phyloP scores from a whole-genome alignment of 2,329 filamentous ascomycete genomes.

The Phaeophleospora eucalypticola region DNA sequence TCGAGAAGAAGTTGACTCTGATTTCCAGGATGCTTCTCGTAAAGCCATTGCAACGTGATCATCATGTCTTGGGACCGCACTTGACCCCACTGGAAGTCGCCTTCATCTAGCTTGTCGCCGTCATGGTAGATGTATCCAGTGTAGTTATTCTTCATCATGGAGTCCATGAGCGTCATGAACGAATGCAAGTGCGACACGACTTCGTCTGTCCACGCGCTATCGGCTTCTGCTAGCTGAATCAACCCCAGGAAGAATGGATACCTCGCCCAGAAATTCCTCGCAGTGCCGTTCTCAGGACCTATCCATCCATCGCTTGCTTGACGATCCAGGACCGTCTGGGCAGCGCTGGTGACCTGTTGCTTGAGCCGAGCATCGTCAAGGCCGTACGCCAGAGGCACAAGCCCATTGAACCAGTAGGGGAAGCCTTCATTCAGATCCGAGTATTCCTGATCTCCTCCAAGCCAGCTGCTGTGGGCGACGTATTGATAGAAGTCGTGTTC shows the following conservation, averaged over 20 bases:
- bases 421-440: slow-evolving; percentile 51
- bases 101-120: slow-evolving; percentile 36
- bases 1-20: slow-evolving; percentile 37
- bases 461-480: slow-evolving; percentile 50
- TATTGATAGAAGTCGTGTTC: slow-evolving; percentile 54
- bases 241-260: slow-evolving; percentile 51
- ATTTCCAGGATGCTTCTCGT: slow-evolving; percentile 42
- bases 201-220: slow-evolving; percentile 39
- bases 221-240: slow-evolving; percentile 49
- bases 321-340: slow-evolving; percentile 47
- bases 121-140: slow-evolving; percentile 47
- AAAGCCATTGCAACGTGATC: slow-evolving; percentile 47
- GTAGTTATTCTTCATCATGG: slow-evolving; percentile 53
- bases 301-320: slow-evolving; percentile 56
- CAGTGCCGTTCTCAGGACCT: slow-evolving; percentile 46
- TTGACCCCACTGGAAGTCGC: slow-evolving; percentile 36
- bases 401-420: slow-evolving; percentile 57
- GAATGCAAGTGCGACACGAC: slow-evolving; percentile 49
- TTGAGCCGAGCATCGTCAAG: slow-evolving; percentile 50
- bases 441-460: slow-evolving; percentile 51
- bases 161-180: slow-evolving; percentile 49
- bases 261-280: slow-evolving; percentile 52
- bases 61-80: slow-evolving; percentile 44
- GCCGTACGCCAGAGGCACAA: slow-evolving; percentile 54
- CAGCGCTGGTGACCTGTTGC: slow-evolving; percentile 43